These are phyloP conservation scores for Phytophthora sp. DNA, from an alignment of 352 stramenopile species.

Conservation along the genomic window DNA sequence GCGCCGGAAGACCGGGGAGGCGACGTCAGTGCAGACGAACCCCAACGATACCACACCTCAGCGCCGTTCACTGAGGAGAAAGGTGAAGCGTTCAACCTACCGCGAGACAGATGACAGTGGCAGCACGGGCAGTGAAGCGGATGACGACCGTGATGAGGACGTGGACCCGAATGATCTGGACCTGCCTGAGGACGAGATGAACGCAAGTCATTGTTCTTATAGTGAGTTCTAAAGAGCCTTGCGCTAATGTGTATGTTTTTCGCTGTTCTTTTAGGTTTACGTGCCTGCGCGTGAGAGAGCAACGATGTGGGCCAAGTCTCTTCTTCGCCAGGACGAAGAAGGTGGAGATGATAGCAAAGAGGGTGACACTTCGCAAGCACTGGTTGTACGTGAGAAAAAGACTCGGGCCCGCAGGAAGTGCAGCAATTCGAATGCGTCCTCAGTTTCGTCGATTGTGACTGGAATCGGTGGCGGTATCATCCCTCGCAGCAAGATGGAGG, in stretches of 20 bases:
- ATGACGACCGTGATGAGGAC: conserved; percentile 50
- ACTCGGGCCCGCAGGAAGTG: conserved; percentile 48
- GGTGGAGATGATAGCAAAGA: conserved; percentile 28
- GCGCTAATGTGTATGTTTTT: not conserved
- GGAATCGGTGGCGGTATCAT: conserved; percentile 34
- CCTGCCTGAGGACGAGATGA: conserved; percentile 46
- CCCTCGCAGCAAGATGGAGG: conserved; percentile 55
- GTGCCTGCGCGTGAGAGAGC: conserved; percentile 74
- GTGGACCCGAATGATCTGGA: conserved; percentile 52
- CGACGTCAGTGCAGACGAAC: conserved; percentile 9
- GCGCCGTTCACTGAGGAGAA: conserved; percentile 43
- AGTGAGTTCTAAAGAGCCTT: not conserved
- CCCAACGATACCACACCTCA: conserved; percentile 7
- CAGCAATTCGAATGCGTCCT: conserved; percentile 63
- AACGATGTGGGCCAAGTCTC: conserved; percentile 75
- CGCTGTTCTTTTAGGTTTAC: conserved; percentile 45
- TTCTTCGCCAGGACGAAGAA: conserved; percentile 56
- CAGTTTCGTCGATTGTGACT: conserved; percentile 45
- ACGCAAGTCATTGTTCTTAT: conserved; percentile 28
- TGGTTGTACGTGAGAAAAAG: conserved; percentile 45
- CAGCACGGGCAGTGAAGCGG: conserved; percentile 41
- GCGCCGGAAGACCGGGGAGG: conserved; percentile 31
- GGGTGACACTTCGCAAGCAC: conserved; percentile 22
- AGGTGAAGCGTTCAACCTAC: conserved; percentile 59
- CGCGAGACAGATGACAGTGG: conserved; percentile 36